phyloP scores from a whole-genome alignment of 1,139 yeast species.

The Pichia sp. region DNA sequence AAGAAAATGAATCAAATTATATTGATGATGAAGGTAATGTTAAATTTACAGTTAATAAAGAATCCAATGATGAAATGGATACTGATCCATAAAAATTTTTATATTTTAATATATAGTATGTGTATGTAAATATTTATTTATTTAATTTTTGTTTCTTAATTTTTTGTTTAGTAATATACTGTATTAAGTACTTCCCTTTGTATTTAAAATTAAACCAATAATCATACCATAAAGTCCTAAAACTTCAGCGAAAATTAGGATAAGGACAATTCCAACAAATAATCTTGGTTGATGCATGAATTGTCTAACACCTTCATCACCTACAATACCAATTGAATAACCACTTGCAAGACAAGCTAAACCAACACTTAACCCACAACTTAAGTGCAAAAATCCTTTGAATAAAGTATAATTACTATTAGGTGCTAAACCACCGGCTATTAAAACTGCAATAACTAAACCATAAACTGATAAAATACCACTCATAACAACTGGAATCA shows the following conservation, averaged over 20 bases:
- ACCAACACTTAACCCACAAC: constrained; percentile 93
- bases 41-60: constrained; percentile 20
- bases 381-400: constrained; percentile 95
- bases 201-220: constrained; percentile 83
- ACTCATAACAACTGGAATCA: constrained; percentile 95
- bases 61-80: constrained; percentile 9
- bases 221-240: constrained; percentile 94
- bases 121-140: background rate
- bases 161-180: background rate
- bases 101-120: background rate
- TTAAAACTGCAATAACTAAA: constrained; percentile 88
- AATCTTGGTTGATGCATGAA: constrained; percentile 94
- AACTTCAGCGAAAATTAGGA: constrained; percentile 96
- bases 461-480: constrained; percentile 98
- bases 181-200: constrained; percentile 64
- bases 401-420: constrained; percentile 72
- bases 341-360: constrained; percentile 97
- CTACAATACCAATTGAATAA: constrained; percentile 97
- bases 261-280: constrained; percentile 89
- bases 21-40: constrained; percentile 71
- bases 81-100: constrained; percentile 1
- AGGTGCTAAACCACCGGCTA: constrained; percentile 88
- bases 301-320: constrained; percentile 97
- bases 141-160: background rate
- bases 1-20: constrained; percentile 60